Base-by-base conservation (phyloP, 257 asterid genomes). In the Salvia splendens region DNA sequence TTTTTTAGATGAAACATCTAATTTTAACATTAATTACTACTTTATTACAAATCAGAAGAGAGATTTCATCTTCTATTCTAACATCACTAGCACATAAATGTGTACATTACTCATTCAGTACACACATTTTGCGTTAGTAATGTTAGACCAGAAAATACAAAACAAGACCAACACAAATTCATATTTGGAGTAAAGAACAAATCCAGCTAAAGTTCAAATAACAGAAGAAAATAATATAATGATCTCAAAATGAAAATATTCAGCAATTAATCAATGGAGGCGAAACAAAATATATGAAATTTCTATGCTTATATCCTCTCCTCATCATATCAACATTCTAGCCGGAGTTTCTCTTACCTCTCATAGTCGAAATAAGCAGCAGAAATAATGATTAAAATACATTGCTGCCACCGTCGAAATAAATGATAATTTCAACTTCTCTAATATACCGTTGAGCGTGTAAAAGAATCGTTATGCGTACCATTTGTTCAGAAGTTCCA, bases 401-500 rank as follows among this genome's bases (percentile, higher is more conserved):
- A 54, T 49, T 59, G 68, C 52, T 24, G 71, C 76, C n/a, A 53
- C 30, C 30, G 55, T 54, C 72, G 57, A 33, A 65, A 43, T 43
- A 66, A 46, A 60, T 38, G 52, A 45, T n/a, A 42, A 50, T 51
- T 24, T 33, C 15, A 56, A 61, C 20, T 61, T n/a, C 38, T 61
- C 12, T 53, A 70, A 70, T 48, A 69, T 15, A 70, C 35, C 47
- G 1, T 43, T 7, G 64, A 16, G 36, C 32, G 51, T 47, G 69
- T 32, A 46, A 59, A 35, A 56, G 62, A 70, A 65, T 66, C 66
- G 53, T 77, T 66, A 82, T 0, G 87, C 51, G 55, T 89, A 89
- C 91, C 86, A 78, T 75, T 84, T 86, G 67, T 83, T 88, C 50
- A 93, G 57, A 17, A 93, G 96, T 72, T 93, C 88, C 73, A 93